Evolutionary conservation across 345 rosid species (phyloP).

Genomic region (Rhodomyrtus tomentosa): DNA sequence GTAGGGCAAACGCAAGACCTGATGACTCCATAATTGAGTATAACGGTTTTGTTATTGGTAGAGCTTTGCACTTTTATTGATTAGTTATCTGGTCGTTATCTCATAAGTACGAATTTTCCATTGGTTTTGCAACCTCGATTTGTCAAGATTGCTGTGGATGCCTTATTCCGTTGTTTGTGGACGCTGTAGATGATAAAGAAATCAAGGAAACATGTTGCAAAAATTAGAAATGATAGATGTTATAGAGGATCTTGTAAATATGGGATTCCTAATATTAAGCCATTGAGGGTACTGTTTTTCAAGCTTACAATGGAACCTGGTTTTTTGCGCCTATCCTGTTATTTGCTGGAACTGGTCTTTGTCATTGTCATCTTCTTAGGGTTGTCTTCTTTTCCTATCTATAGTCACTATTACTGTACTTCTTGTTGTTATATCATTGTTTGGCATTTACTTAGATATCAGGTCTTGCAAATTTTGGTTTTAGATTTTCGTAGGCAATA

Average conservation of each 20-base stretch:
- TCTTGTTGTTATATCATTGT: not conserved
- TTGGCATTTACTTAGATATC: not conserved
- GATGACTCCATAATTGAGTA: constrained; percentile 78
- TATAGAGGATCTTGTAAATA: not conserved
- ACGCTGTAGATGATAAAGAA: not conserved
- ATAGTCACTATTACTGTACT: not conserved
- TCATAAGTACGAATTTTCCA: not conserved
- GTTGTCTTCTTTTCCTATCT: not conserved
- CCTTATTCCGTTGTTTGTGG: not conserved
- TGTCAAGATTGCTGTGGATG: not conserved
- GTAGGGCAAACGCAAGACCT: constrained; percentile 44
- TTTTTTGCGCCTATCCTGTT: not conserved
- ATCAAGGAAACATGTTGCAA: not conserved
- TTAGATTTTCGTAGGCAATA: not conserved
- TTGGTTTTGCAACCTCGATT: not conserved
- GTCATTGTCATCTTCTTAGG: not conserved
- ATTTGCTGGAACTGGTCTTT: not conserved
- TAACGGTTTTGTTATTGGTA: constrained; percentile 75
- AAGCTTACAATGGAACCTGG: not conserved
- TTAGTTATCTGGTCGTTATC: not conserved
- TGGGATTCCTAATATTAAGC: not conserved
- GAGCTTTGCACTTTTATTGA: not conserved
- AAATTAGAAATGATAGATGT: not conserved
- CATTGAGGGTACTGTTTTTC: not conserved
- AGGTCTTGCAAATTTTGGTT: not conserved